Evolutionary conservation across 305 asterid species (phyloP).

Genomic region (Solanum hybrid): DNA sequence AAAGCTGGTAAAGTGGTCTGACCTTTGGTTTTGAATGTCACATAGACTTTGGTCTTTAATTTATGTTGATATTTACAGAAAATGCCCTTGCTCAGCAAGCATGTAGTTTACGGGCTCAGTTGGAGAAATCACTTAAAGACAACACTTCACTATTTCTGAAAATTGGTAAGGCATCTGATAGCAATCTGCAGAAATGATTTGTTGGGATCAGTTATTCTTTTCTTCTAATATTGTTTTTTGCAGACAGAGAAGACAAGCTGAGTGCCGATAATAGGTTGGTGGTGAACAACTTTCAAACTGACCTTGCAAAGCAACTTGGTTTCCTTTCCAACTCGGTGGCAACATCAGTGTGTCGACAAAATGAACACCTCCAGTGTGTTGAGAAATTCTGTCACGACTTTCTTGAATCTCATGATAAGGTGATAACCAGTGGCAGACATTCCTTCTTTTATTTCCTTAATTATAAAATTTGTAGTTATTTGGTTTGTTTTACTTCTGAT

Average conservation of each 20-base stretch:
- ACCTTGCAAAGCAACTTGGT: slow-evolving; percentile 44
- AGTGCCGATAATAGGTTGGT: slow-evolving; percentile 49
- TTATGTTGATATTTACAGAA: slow-evolving; percentile 27
- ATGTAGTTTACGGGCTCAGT: slow-evolving; percentile 52
- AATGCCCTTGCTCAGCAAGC: slow-evolving; percentile 74
- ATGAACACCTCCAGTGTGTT: slow-evolving; percentile 47
- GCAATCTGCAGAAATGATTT: not conserved
- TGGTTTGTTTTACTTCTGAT: not conserved
- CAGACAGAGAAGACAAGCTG: slow-evolving; percentile 68
- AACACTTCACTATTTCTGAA: slow-evolving; percentile 46
- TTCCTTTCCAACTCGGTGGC: slow-evolving; percentile 43
- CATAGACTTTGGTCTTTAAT: not conserved
- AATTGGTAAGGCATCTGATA: slow-evolving; percentile 33
- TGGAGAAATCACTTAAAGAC: slow-evolving; percentile 57
- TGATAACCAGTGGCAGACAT: not conserved
- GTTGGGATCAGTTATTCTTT: slow-evolving; percentile 3
- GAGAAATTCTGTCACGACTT: slow-evolving; percentile 50
- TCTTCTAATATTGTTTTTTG: slow-evolving; percentile 7
- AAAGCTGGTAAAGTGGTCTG: slow-evolving; percentile 46
- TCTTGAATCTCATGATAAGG: slow-evolving; percentile 52
- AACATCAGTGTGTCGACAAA: slow-evolving; percentile 42
- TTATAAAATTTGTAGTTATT: not conserved
- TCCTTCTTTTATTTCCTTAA: not conserved
- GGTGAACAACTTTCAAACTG: slow-evolving; percentile 49
- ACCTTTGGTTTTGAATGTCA: not conserved